Base-by-base conservation (phyloP, 352 stramenopile species). In the Phytophthora sansomeana region DNA sequence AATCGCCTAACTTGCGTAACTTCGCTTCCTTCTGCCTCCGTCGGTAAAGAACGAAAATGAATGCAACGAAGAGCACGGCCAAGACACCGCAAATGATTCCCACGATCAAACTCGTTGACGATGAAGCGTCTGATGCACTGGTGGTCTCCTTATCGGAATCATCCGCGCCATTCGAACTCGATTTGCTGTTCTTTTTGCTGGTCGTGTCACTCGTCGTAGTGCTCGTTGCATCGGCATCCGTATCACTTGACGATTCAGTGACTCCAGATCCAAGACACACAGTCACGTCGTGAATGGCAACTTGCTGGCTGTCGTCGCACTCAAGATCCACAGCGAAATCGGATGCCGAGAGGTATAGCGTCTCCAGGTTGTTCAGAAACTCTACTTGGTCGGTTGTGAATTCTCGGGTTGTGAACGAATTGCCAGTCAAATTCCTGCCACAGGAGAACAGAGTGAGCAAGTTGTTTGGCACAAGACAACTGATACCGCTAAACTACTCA, bases 361-460 rank as follows among this genome's bases (percentile, higher is more conserved):
- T 62, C 63, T 81, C 26, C 26, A 72, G 21, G 65, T 63, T 59
- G 67, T 67, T 29, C 30, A 72, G 29, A 42, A 64, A 65, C 35
- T 84, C 30, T 68, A 48, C 50, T 68, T 67, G 44, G 58, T 64
- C 53, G 6, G 65, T 51, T 5, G 78, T 82, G 46, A 87, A 91
- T 9, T 57, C 33, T 59, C 58, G 38, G n/a, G 52, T 36, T 11
- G 50, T 50, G 53, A 78, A 70, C 16, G 78, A 66, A 42, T 91
- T 91, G 6, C 62, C 41, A 2, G 62, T 54, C 13, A 91, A 32
- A 16, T 74, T 63, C 35, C 66, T 74, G 11, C 2, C 42, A 32
- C 19, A 59, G 30, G 11, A 68, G 13, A 50, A 57, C 9, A 58
- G 19, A 17, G n/a, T 10, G 28, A n/a, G n/a, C n/a, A 17, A 39